phyloP scores from a whole-genome alignment of 2,329 filamentous ascomycete species.

The Aureobasidium sp. region DNA sequence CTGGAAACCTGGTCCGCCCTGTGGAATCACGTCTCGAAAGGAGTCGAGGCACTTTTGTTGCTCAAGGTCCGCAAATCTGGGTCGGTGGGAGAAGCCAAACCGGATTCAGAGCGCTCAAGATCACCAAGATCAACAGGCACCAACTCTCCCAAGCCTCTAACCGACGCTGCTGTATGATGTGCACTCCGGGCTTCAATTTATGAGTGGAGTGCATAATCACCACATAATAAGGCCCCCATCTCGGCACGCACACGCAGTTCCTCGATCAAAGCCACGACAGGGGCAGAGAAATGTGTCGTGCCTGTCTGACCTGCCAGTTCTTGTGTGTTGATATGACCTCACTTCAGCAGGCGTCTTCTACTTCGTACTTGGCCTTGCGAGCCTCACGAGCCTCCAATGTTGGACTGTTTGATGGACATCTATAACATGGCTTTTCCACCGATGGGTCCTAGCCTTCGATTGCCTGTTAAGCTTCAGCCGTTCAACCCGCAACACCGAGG shows the following conservation, averaged over 20 bases:
- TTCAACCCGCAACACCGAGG: constrained; percentile 7
- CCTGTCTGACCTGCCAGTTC: neutral
- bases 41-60: neutral
- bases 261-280: constrained; percentile 6
- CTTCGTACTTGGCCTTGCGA: neutral
- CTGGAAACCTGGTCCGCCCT: neutral
- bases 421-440: neutral
- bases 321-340: neutral
- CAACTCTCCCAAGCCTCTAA: constrained; percentile 1
- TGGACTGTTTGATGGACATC: neutral
- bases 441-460: neutral
- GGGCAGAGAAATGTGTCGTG: constrained; percentile 8
- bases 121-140: constrained; percentile 12
- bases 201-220: constrained; percentile 6
- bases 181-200: constrained; percentile 3
- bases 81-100: constrained; percentile 3
- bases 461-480: neutral
- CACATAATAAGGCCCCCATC: constrained; percentile 4
- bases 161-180: constrained; percentile 5
- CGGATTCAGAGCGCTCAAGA: constrained; percentile 8
- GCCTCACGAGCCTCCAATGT: neutral
- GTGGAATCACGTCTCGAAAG: neutral
- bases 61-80: neutral
- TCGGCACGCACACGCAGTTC: neutral
- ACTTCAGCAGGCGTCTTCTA: neutral